These are phyloP conservation scores for Pichia nanzhaoensis DNA, from an alignment of 805 yeast species.

Conservation along the genomic window DNA sequence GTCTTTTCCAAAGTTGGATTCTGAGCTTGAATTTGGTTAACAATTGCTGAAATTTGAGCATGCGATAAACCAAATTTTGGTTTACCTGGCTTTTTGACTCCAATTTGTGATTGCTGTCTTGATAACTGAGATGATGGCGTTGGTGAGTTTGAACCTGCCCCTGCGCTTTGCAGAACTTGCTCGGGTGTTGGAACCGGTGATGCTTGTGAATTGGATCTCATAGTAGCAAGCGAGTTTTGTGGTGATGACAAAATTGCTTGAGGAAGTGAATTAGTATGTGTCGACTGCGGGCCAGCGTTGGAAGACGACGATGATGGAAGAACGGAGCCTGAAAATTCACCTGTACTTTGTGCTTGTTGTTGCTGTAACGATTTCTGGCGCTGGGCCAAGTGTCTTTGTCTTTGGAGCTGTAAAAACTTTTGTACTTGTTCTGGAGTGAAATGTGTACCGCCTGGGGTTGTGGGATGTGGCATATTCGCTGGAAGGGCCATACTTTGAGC, in stretches of 20 bases:
- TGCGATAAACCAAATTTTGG: conserved; percentile 39
- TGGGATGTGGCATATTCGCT: conserved; percentile 26
- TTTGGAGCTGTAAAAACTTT: conserved; percentile 46
- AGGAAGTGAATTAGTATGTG: not conserved
- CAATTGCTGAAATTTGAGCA: conserved; percentile 59
- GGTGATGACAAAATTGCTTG: conserved; percentile 5
- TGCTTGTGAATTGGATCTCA: conserved; percentile 3
- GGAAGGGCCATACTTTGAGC: not conserved
- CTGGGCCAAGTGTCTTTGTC: conserved; percentile 33
- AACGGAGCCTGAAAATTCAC: not conserved
- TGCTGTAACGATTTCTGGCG: conserved; percentile 35
- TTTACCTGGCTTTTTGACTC: conserved; percentile 8
- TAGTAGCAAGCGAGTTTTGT: not conserved
- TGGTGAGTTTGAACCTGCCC: conserved; percentile 9
- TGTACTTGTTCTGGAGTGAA: conserved; percentile 57
- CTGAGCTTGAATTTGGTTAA: conserved; percentile 57
- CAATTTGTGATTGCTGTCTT: conserved; percentile 1
- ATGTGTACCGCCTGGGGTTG: conserved; percentile 50
- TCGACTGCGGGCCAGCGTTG: conserved; percentile 1
- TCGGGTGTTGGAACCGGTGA: conserved; percentile 23
- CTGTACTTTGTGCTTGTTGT: conserved; percentile 17
- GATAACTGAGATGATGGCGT: conserved; percentile 5
- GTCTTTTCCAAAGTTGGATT: conserved; percentile 57
- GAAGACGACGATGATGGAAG: conserved; percentile 13
- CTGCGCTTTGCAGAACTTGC: conserved; percentile 16